phyloP scores from a whole-genome alignment of 2,329 filamentous ascomycete genomes.

The Sarocladiaceae sp. region DNA sequence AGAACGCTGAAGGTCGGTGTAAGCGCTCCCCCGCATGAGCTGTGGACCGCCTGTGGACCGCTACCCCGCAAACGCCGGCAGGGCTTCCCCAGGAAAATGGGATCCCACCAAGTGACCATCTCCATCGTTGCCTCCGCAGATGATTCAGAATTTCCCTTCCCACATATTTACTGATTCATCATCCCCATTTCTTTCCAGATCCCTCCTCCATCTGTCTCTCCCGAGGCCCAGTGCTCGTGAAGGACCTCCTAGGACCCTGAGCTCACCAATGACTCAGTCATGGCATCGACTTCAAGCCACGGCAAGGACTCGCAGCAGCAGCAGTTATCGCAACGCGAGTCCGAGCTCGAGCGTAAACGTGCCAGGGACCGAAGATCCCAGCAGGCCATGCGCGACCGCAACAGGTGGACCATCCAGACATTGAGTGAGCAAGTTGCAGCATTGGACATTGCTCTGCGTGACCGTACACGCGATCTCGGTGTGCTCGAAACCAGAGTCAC shows the following conservation, averaged over 20 bases:
- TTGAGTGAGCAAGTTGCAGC: constrained; percentile 23
- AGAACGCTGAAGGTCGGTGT: no score
- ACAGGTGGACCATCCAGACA: constrained; percentile 23
- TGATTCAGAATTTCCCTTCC: constrained; percentile 3
- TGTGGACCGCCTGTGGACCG: no score
- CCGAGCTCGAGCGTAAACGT: constrained; percentile 23
- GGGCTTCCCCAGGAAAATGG: no score
- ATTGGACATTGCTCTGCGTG: constrained; percentile 18
- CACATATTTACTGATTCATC: not conserved
- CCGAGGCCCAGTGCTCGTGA: constrained; percentile 1
- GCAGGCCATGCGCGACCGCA: constrained; percentile 27
- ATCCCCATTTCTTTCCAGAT: constrained; percentile 1
- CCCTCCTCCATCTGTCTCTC: not conserved
- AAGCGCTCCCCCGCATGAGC: no score
- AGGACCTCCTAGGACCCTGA: not conserved
- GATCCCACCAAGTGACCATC: no score
- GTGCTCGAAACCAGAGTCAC: constrained; percentile 16
- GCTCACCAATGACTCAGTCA: constrained; percentile 2
- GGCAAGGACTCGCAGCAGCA: not conserved
- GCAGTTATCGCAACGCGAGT: constrained; percentile 11
- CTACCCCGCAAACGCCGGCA: no score
- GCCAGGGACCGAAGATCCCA: constrained; percentile 25
- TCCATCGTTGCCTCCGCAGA: not conserved
- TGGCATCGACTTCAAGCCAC: not conserved
- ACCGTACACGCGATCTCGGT: constrained; percentile 15